Conservation (phyloP, 1,284 basidiomycete species). For the Marasmius fiardii region DNA sequence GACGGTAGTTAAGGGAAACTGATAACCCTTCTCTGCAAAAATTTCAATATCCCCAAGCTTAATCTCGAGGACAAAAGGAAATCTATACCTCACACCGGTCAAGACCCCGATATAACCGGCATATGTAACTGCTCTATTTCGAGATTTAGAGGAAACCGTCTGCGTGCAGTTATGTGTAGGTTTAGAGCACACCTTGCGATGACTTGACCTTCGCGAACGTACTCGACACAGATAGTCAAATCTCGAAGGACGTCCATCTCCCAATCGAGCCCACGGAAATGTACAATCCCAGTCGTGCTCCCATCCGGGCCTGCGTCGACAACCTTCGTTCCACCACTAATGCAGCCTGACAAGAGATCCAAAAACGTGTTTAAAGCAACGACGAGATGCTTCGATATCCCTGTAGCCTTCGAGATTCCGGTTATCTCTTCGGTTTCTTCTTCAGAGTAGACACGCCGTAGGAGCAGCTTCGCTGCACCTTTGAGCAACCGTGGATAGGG, state of each 20-base stretch:
- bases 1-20: constrained; percentile 32
- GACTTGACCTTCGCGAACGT: constrained; percentile 25
- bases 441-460: constrained; percentile 24
- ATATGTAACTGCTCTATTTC: constrained; percentile 25
- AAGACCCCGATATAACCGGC: constrained; percentile 33
- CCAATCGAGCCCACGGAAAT: constrained; percentile 36
- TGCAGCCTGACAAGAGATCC: constrained; percentile 32
- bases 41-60: background rate
- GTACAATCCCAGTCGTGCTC: constrained; percentile 21
- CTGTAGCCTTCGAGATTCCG: constrained; percentile 26
- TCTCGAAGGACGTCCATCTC: constrained; percentile 30
- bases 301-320: constrained; percentile 15
- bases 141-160: background rate
- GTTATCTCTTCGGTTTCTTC: constrained; percentile 31
- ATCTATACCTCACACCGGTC: constrained; percentile 25
- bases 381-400: constrained; percentile 19
- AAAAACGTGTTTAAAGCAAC: constrained; percentile 36
- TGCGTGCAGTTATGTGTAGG: too few species aligned
- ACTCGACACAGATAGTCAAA: constrained; percentile 29
- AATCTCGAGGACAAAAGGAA: background rate
- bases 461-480: constrained; percentile 21
- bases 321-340: constrained; percentile 29
- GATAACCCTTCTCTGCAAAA: constrained; percentile 26
- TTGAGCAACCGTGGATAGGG: constrained; percentile 20
- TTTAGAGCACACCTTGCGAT: constrained; percentile 26